Evolutionary conservation across 2,329 filamentous ascomycete genomes (phyloP), one percentile per base, ranked within the genome.

Genomic region (Metarhizium rileyi): DNA sequence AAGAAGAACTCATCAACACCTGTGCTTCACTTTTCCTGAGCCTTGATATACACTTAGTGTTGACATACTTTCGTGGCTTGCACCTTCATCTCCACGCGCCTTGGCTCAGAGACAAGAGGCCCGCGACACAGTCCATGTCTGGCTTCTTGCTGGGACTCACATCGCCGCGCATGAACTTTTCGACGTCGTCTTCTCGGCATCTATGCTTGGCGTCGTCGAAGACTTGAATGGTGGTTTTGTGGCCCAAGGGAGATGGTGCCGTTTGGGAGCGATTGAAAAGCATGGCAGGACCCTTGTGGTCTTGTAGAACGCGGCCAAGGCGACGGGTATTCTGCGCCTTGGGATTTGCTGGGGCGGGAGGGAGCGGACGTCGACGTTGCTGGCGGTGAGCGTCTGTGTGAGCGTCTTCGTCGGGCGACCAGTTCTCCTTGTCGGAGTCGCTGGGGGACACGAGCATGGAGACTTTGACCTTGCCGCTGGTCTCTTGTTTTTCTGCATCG

Each of bases 361-460:
- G 70, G 36, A 71, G 57, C 4, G 65, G 67, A 25, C 67, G 68
- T 47, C 64, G 64, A 45, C 55, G 55, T 57, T 26, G 23, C 4
- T 49, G 55, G 57, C 16, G 22, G 5, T 49, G 43, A 28, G 35
- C n/a, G 20, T 38, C 9, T 38, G 58, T 49, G 45, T 49, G 55
- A 47, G 55, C 60, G 40, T 74, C 71, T 54, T 73, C 73, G 54
- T 72, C 74, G 1, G 74, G 83, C 61, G 72, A 79, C 78, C 89
- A 94, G 62, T 97, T 97, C 70, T 97, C 91, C 69, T 97, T 97
- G 65, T 97, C 91, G 1, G 89, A 95, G 60, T 95, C 90, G 45
- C 65, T 54, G 6, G 66, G 63, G 23, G 66, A 70, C 10, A 66
- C 59, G 42, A 71, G 56, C 59, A 66, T 65, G 5, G 65, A 65